Evolutionary conservation across 2,329 filamentous ascomycete species (phyloP), one percentile per base, ranked within the genome.

Genomic region (Penicillium aurantiogriseum): DNA sequence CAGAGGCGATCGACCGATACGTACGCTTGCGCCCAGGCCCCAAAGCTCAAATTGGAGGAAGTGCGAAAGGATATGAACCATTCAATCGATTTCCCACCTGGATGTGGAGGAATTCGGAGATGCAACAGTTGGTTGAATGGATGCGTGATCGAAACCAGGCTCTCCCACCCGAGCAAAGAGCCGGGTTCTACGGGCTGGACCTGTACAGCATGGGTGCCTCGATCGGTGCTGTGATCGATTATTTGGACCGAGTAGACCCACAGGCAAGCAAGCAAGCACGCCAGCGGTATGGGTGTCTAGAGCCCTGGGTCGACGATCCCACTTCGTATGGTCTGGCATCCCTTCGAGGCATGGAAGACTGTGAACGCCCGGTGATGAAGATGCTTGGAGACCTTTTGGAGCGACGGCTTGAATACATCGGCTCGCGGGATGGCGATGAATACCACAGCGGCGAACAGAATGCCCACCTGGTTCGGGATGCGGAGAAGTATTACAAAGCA

Each of bases 91-190:
- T 83, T 47, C 81, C 81, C 15, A 80, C 76, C 4, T 83, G 81
- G 81, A 83, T 83, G 81, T 83, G 81, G 81, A 75, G 81, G 11
- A 83, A 83, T 58, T 67, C 69, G 15, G 81, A 83, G 61, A 76
- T 82, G 61, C 78, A 81, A 54, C 74, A 75, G 2, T 78, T 83
- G 47, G 75, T 80, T 11, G 78, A 82, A 63, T 84, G 81, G 81
- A 72, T 83, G 68, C 74, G 80, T 6, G 65, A 75, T 21, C 74
- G 74, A 60, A 82, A 81, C 54, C 65, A 68, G 4, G 59, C 58
- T 3, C 60, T 73, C 2, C 67, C 74, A 1, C 56, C 65, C 1
- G 63, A 71, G 10, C 57, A 66, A 39, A 68, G 71, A 29, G 73
- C 68, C 1, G 76, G 79, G 0, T 77, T 83, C 52, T 82, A 81